Evolutionary conservation across 2,329 filamentous ascomycete genomes (phyloP).

Genomic region (Pseudogymnoascus sp.): DNA sequence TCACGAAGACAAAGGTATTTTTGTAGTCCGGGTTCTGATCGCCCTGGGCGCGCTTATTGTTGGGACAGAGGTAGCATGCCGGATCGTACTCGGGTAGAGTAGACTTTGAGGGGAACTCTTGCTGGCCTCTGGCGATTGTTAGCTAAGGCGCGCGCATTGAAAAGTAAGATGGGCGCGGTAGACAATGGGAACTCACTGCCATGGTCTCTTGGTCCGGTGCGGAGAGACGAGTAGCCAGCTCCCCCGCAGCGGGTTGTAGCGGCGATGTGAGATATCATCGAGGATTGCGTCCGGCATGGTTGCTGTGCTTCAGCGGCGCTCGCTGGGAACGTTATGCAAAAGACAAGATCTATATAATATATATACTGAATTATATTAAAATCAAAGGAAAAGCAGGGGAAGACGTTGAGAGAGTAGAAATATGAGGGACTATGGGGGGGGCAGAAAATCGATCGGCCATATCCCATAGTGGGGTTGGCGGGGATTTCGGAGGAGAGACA

Average conservation of each 20-base stretch:
- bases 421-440: not conserved
- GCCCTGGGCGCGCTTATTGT: conserved; percentile 81
- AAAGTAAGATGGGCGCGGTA: not conserved
- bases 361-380: not conserved
- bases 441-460: not conserved
- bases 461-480: not conserved
- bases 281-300: conserved; percentile 69
- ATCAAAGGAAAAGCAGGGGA: not conserved
- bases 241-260: conserved; percentile 85
- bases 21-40: conserved; percentile 81
- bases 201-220: conserved; percentile 91
- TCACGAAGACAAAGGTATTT: conserved; percentile 87
- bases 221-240: conserved; percentile 93
- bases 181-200: conserved; percentile 63
- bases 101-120: conserved; percentile 63
- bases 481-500: not conserved
- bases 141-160: conserved; percentile 2
- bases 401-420: not conserved
- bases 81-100: conserved; percentile 76
- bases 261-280: conserved; percentile 91
- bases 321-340: not conserved
- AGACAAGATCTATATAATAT: not conserved
- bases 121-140: conserved; percentile 55
- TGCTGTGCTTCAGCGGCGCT: not conserved
- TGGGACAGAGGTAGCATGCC: conserved; percentile 87